These are phyloP conservation scores for Ophiocytium majus DNA, from an alignment of 352 stramenopile genomes.

Conservation along the genomic window DNA sequence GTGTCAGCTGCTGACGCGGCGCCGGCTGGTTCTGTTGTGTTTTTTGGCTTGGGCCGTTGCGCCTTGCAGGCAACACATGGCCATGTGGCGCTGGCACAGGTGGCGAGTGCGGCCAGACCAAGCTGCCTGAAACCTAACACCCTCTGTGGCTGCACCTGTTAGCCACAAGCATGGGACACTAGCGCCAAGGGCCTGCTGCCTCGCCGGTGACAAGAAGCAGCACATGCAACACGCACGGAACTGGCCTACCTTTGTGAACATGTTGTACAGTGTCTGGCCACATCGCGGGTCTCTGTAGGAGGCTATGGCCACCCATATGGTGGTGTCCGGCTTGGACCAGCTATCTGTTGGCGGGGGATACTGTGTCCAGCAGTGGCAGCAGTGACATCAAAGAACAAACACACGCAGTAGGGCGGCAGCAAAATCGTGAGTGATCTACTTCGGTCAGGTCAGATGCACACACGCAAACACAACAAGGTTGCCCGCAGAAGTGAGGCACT, in stretches of 20 bases:
- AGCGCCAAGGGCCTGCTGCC: neutral
- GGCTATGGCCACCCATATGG: slow-evolving; percentile 50
- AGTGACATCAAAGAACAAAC: neutral
- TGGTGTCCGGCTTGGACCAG: slow-evolving; percentile 46
- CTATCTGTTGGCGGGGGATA: slow-evolving; percentile 49
- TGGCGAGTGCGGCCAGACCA: no score
- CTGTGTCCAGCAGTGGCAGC: slow-evolving; percentile 16
- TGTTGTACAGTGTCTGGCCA: slow-evolving; percentile 54
- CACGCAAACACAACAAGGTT: neutral
- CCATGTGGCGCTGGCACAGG: no score
- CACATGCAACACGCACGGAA: neutral
- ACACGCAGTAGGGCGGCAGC: neutral
- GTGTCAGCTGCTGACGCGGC: no score
- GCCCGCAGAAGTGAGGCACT: neutral
- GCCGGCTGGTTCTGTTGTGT: no score
- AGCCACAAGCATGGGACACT: neutral
- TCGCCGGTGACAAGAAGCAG: neutral
- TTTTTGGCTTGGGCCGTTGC: no score
- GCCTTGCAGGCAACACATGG: neutral
- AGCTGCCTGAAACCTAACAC: no score
- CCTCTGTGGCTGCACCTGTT: neutral
- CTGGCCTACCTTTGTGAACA: slow-evolving; percentile 52
- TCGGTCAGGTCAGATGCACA: neutral
- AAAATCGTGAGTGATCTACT: neutral
- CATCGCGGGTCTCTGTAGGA: slow-evolving; percentile 51